Evolutionary conservation across 83 land plant genomes (phyloP).

Genomic region (Diphasiastrum complanatum): DNA sequence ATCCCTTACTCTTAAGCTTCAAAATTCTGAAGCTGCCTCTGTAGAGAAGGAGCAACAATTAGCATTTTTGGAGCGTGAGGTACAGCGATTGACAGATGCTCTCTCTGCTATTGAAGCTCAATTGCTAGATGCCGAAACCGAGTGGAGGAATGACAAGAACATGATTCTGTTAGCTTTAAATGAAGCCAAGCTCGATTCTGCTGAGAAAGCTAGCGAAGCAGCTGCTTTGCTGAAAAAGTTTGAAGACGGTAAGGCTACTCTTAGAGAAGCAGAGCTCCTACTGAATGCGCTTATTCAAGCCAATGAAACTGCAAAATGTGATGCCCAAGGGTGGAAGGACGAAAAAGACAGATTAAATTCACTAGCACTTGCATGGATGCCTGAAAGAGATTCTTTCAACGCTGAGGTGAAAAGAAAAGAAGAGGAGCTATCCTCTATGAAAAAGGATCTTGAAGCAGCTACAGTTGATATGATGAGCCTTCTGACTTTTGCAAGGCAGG

Average conservation of each 20-base stretch:
- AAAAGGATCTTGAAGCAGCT: no score
- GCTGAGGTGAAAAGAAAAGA: neutral
- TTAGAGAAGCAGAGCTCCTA: constrained; percentile 4
- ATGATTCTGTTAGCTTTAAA: no score
- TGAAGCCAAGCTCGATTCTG: neutral
- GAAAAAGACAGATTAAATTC: neutral
- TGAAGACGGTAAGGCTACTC: constrained; percentile 3
- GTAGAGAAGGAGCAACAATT: constrained; percentile 26
- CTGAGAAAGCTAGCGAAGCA: neutral
- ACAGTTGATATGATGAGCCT: no score
- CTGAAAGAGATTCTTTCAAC: neutral
- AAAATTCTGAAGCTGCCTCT: constrained; percentile 25
- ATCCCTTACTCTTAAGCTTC: constrained; percentile 24
- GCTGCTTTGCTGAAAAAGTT: constrained; percentile 3
- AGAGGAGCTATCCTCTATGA: no score
- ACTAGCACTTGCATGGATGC: neutral
- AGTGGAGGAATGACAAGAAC: constrained; percentile 16
- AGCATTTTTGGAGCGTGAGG: constrained; percentile 24
- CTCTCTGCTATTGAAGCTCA: constrained; percentile 15
- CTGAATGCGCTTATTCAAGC: constrained; percentile 6
- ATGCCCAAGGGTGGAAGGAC: neutral
- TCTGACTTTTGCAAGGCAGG: no score
- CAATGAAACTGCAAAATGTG: constrained; percentile 10
- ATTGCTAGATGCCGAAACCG: constrained; percentile 11
- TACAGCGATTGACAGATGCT: constrained; percentile 10